phyloP scores from a whole-genome alignment of 129 eudicot genomes.

The Arctium minus region DNA sequence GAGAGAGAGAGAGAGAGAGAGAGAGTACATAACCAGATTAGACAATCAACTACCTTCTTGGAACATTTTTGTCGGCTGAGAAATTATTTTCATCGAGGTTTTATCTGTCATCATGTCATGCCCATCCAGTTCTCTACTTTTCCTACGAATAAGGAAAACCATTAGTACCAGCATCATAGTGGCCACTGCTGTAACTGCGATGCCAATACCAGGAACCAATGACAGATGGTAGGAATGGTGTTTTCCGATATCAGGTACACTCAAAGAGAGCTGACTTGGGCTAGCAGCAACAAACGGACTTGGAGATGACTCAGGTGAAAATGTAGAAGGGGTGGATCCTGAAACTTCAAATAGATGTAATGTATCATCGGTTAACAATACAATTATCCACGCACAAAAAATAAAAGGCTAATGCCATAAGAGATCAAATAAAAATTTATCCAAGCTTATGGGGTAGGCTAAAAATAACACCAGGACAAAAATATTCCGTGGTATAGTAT shows the following conservation, averaged over 20 bases:
- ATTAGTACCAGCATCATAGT: slow-evolving; percentile 50
- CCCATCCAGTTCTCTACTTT: slow-evolving; percentile 62
- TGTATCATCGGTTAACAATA: not conserved
- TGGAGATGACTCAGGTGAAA: slow-evolving; percentile 58
- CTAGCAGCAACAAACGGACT: slow-evolving; percentile 59
- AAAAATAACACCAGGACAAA: not conserved
- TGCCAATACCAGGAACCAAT: slow-evolving; percentile 59
- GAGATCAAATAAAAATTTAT: not conserved
- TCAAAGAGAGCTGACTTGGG: slow-evolving; percentile 68
- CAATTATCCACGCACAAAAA: not conserved
- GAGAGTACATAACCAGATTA: not conserved
- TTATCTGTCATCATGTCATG: slow-evolving; percentile 29
- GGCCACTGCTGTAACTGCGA: slow-evolving; percentile 68
- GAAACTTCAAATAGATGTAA: slow-evolving; percentile 16
- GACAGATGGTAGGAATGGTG: slow-evolving; percentile 59
- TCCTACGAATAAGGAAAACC: slow-evolving; percentile 65
- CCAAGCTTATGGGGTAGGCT: not conserved
- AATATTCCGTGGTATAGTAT: not conserved
- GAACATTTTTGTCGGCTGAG: slow-evolving; percentile 51
- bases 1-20: not conserved
- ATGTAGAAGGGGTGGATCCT: slow-evolving; percentile 36
- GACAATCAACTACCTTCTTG: slow-evolving; percentile 49
- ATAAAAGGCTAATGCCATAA: not conserved
- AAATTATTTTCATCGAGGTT: slow-evolving; percentile 39
- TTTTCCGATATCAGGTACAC: slow-evolving; percentile 25